Conservation (phyloP, 169 alveolate species). For the Cryptosporidium meleagridis region DNA sequence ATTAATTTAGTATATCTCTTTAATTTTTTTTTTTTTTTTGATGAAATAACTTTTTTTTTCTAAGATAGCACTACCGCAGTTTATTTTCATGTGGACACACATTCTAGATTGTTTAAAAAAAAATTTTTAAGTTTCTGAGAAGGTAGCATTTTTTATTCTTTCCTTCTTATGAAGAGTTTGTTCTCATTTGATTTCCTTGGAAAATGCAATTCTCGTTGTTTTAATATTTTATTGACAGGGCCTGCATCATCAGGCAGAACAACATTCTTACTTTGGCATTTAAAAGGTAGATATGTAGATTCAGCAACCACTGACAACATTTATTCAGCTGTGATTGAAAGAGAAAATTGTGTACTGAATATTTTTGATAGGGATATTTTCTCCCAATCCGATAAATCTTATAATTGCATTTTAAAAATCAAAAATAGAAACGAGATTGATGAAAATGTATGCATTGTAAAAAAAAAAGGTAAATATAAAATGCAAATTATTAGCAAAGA, state of each 20-base stretch:
- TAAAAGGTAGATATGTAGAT: constrained; percentile 64
- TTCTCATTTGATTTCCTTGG: constrained; percentile 2
- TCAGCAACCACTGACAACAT: constrained; percentile 1
- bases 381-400: not conserved
- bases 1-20: not conserved
- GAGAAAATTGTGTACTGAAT: constrained; percentile 16
- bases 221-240: constrained; percentile 49
- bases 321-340: not conserved
- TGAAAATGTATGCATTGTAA: not conserved
- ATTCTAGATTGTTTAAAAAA: not conserved
- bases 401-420: not conserved
- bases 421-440: not conserved
- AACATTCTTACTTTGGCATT: constrained; percentile 31
- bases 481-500: not conserved
- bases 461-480: not conserved
- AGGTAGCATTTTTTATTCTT: not conserved
- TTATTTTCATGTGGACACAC: constrained; percentile 7
- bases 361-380: not conserved
- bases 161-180: not conserved
- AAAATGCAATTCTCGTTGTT: constrained; percentile 14
- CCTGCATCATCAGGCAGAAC: constrained; percentile 72
- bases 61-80: not conserved
- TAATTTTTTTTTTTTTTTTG: not conserved
- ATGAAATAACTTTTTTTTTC: not conserved
- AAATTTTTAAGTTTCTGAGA: not conserved